phyloP scores from a whole-genome alignment of 1,139 yeast genomes.

The Yamadazyma jaroonii region DNA sequence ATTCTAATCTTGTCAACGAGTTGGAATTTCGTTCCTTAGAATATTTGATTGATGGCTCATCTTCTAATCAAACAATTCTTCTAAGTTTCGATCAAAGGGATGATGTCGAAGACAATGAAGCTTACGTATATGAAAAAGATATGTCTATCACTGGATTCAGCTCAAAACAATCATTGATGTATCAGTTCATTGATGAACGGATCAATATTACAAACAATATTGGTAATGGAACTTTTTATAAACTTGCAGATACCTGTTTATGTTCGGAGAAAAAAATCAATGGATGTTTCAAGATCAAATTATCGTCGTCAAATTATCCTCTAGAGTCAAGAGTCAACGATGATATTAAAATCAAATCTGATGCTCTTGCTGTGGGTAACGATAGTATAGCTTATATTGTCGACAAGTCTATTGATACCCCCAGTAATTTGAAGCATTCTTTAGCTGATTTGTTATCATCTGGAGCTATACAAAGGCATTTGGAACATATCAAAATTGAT shows the following conservation, averaged over 20 bases:
- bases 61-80: constrained; percentile 56
- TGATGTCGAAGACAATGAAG: constrained; percentile 1
- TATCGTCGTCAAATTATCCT: constrained; percentile 40
- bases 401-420: constrained; percentile 49
- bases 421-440: constrained; percentile 33
- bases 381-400: constrained; percentile 63
- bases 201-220: constrained; percentile 25
- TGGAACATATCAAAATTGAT: constrained; percentile 32
- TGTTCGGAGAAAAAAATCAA: constrained; percentile 37
- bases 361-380: constrained; percentile 39
- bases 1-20: constrained; percentile 67
- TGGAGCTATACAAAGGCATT: constrained; percentile 30
- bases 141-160: constrained; percentile 18
- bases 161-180: constrained; percentile 43
- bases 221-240: constrained; percentile 13
- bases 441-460: constrained; percentile 38
- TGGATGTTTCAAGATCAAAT: constrained; percentile 39
- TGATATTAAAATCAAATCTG: constrained; percentile 44
- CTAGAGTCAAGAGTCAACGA: constrained; percentile 34
- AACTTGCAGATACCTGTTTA: constrained; percentile 27
- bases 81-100: constrained; percentile 45
- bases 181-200: constrained; percentile 64
- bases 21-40: constrained; percentile 60
- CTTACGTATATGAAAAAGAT: not conserved
- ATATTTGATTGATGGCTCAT: constrained; percentile 53